Evolutionary conservation across 306 rosid genomes (phyloP).

Genomic region (Begonia loranthoides): DNA sequence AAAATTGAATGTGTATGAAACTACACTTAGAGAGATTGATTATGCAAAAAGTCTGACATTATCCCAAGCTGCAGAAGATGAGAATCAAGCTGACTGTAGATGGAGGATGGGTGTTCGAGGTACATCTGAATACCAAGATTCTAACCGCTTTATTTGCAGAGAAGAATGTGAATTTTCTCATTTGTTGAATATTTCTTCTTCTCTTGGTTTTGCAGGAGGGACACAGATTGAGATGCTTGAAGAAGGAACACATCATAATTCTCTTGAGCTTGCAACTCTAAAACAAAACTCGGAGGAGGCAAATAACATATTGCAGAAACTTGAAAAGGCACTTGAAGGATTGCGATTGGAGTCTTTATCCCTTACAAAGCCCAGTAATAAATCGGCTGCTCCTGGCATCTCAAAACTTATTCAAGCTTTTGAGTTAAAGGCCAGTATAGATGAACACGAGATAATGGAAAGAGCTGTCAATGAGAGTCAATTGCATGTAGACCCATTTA

Average conservation of each 20-base stretch:
- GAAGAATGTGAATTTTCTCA: conserved; percentile 14
- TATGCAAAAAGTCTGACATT: conserved; percentile 16
- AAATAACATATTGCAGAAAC: conserved; percentile 36
- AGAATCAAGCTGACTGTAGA: conserved; percentile 19
- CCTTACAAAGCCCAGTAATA: conserved; percentile 27
- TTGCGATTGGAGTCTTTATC: conserved; percentile 30
- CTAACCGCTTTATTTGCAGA: conserved; percentile 18
- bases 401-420: conserved; percentile 86
- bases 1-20: conserved; percentile 43
- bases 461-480: conserved; percentile 19
- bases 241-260: conserved; percentile 33
- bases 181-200: conserved; percentile 8
- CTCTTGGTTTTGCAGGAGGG: conserved; percentile 18
- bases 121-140: conserved; percentile 20
- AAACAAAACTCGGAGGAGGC: conserved; percentile 38
- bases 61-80: conserved; percentile 26
- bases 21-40: conserved; percentile 32
- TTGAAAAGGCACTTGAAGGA: conserved; percentile 49
- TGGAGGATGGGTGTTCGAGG: conserved; percentile 21
- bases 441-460: conserved; percentile 44
- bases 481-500: conserved; percentile 30
- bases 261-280: conserved; percentile 40
- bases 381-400: conserved; percentile 37
- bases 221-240: conserved; percentile 19
- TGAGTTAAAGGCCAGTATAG: conserved; percentile 46